phyloP scores from a whole-genome alignment of 192 early-diverging fungal species.

The Pilaira anomala region DNA sequence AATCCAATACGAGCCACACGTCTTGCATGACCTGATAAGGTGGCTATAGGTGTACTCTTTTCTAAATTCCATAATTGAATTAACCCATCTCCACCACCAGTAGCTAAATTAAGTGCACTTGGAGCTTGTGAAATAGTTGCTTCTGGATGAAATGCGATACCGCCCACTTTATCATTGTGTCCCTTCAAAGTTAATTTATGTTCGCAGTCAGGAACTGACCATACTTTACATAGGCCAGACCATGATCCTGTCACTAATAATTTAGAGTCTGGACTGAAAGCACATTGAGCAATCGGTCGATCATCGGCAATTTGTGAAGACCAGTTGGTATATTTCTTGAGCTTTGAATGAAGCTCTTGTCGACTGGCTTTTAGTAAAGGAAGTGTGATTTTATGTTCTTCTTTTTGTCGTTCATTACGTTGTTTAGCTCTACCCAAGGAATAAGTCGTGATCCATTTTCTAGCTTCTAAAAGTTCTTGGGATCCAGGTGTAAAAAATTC shows the following conservation, averaged over 20 bases:
- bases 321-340: slow-evolving; percentile 60
- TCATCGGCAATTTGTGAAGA: slow-evolving; percentile 89
- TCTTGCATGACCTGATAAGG: slow-evolving; percentile 75
- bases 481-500: slow-evolving; percentile 84
- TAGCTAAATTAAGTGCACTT: slow-evolving; percentile 73
- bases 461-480: slow-evolving; percentile 61
- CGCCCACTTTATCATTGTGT: slow-evolving; percentile 86
- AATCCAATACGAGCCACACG: slow-evolving; percentile 85
- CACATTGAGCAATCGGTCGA: slow-evolving; percentile 72
- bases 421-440: slow-evolving; percentile 69
- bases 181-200: slow-evolving; percentile 50
- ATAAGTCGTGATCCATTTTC: slow-evolving; percentile 66
- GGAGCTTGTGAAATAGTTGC: slow-evolving; percentile 58
- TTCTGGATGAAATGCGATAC: slow-evolving; percentile 85
- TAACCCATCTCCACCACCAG: slow-evolving; percentile 71
- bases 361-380: slow-evolving; percentile 64
- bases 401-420: slow-evolving; percentile 61
- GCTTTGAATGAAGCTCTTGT: slow-evolving; percentile 66
- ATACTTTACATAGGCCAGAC: slow-evolving; percentile 83
- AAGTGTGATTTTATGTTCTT: slow-evolving; percentile 64
- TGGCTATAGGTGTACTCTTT: slow-evolving; percentile 71
- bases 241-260: slow-evolving; percentile 79
- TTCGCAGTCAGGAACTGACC: slow-evolving; percentile 77
- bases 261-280: slow-evolving; percentile 79
- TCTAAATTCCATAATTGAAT: slow-evolving; percentile 84